Conservation (phyloP, 768 basidiomycete genomes). For the Fistulinella prunicolor region DNA sequence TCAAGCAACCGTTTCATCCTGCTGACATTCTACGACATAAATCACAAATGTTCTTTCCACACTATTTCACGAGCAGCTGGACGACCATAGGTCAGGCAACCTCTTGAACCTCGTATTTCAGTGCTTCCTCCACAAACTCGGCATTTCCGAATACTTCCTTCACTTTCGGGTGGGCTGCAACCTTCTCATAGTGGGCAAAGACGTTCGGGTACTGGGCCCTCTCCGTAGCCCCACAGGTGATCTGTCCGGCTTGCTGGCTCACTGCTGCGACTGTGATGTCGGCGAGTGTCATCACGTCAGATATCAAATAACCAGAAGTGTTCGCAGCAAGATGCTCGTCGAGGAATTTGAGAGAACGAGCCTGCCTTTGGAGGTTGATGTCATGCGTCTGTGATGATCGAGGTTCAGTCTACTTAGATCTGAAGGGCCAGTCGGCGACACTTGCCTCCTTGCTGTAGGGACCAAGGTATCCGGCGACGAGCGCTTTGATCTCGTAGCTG, state of each 20-base stretch:
- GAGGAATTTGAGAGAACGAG: conserved; percentile 23
- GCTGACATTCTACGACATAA: too few species aligned
- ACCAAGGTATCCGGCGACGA: conserved; percentile 18
- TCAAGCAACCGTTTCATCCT: too few species aligned
- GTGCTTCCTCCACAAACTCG: conserved; percentile 17
- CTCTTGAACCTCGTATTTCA: conserved; percentile 12
- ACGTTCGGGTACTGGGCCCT: conserved; percentile 25
- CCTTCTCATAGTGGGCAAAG: conserved; percentile 25
- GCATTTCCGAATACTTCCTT: conserved; percentile 17
- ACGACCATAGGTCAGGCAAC: too few species aligned
- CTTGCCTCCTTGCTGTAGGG: conserved; percentile 23
- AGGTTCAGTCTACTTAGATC: not conserved
- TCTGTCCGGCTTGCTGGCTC: conserved; percentile 18
- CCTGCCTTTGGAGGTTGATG: conserved; percentile 15
- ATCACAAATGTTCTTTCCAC: too few species aligned
- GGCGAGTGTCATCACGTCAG: conserved; percentile 24
- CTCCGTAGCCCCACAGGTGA: conserved; percentile 28
- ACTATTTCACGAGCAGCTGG: too few species aligned
- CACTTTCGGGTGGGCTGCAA: conserved; percentile 16
- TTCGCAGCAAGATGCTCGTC: conserved; percentile 21
- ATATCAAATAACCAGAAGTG: conserved; percentile 22
- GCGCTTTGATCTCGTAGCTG: conserved; percentile 21
- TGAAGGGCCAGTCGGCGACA: not conserved
- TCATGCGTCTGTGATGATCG: conserved; percentile 16
- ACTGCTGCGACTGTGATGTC: conserved; percentile 25